Conservation (phyloP, 352 stramenopile species). For the Globisporangium apiculatum region DNA sequence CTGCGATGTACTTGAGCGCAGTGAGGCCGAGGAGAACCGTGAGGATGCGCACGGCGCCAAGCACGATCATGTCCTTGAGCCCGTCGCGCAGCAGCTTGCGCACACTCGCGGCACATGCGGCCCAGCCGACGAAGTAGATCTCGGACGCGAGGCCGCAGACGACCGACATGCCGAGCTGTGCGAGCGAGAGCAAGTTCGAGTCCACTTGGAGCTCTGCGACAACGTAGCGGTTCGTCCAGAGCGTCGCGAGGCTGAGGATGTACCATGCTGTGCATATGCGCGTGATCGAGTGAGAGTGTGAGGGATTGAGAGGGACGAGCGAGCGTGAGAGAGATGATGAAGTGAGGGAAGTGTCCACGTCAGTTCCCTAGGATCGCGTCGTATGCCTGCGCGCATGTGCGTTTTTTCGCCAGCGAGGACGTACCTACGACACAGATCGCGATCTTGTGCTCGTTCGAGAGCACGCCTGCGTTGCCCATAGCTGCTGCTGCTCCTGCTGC, state of each 20-base stretch:
- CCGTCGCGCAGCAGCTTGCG: constrained; percentile 46
- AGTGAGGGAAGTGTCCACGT: too few relatives aligned
- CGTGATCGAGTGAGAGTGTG: not conserved
- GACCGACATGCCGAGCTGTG: constrained; percentile 75
- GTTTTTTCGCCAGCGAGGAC: constrained; percentile 3
- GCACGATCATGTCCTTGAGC: constrained; percentile 78
- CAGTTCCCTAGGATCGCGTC: too few relatives aligned
- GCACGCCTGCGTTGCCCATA: constrained; percentile 5
- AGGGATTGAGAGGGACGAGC: not conserved
- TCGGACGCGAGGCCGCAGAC: constrained; percentile 60
- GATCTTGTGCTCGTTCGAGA: constrained; percentile 48
- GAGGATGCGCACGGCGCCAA: constrained; percentile 76
- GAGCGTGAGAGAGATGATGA: too few relatives aligned
- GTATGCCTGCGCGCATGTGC: too few relatives aligned
- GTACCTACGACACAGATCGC: constrained; percentile 49
- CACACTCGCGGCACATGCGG: constrained; percentile 37
- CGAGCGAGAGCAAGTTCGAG: constrained; percentile 71
- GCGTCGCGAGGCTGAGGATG: constrained; percentile 65
- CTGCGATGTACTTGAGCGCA: constrained; percentile 88
- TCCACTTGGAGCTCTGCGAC: constrained; percentile 67
- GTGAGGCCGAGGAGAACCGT: constrained; percentile 88
- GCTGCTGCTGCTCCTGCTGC: not conserved
- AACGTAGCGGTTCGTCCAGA: constrained; percentile 83
- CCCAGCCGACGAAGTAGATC: constrained; percentile 67
- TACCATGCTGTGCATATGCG: constrained; percentile 51